A percentile compares a stretch with the other conserved stretches of the same genome.
phyloP scores from a whole-genome alignment of 2,329 filamentous ascomycete genomes.

The Xylaria multiplex region DNA sequence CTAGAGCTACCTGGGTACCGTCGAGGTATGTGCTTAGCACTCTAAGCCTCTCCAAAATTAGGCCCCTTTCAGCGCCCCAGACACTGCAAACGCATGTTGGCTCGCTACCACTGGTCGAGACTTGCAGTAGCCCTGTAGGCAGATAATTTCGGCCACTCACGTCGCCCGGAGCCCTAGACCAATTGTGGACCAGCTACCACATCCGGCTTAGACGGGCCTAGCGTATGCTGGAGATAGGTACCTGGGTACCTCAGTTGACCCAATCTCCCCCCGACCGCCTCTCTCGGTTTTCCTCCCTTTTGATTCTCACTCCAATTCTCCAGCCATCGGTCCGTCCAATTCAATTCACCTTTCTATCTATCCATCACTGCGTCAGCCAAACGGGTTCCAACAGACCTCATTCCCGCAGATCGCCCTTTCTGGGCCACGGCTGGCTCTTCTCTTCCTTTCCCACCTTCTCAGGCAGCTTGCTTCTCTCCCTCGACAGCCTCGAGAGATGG shows the following conservation, averaged over 20 bases:
- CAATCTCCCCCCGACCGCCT: constrained; percentile 46
- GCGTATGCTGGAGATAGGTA: constrained; percentile 22
- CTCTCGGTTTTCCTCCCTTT: constrained; percentile 47
- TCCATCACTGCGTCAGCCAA: constrained; percentile 34
- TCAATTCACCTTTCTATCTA: constrained; percentile 41
- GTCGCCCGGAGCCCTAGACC: not conserved
- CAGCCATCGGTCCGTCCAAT: constrained; percentile 39
- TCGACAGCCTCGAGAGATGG: constrained; percentile 44
- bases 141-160: constrained; percentile 29
- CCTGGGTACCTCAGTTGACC: constrained; percentile 27
- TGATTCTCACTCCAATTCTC: constrained; percentile 45
- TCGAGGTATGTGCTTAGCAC: constrained; percentile 19
- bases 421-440: constrained; percentile 46
- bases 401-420: constrained; percentile 34
- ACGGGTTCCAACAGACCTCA: constrained; percentile 28
- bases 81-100: constrained; percentile 30
- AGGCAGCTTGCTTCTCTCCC: constrained; percentile 39
- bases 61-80: constrained; percentile 33
- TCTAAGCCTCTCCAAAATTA: constrained; percentile 32
- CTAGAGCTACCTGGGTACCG: no score
- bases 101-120: constrained; percentile 27
- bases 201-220: constrained; percentile 23
- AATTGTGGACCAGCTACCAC: constrained; percentile 26
- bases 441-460: constrained; percentile 28
- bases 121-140: constrained; percentile 12